Evolutionary conservation across 345 rosid species (phyloP).

Genomic region (Toxicodendron radicans): DNA sequence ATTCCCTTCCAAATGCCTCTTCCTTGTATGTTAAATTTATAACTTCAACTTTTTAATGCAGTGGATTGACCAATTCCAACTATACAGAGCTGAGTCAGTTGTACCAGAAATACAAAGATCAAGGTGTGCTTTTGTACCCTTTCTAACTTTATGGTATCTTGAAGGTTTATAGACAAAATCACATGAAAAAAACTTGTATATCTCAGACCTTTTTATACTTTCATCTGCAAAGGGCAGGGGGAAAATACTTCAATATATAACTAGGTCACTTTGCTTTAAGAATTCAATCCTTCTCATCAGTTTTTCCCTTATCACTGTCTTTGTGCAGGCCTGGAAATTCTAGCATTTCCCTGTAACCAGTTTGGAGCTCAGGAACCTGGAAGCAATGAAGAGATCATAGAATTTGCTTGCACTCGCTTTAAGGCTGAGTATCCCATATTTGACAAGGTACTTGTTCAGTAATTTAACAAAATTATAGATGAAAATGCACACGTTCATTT

Average conservation of each 20-base stretch:
- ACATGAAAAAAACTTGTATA: not conserved
- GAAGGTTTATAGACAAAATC: not conserved
- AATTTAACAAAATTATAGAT: not conserved
- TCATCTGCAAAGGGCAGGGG: not conserved
- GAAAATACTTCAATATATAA: not conserved
- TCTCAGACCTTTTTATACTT: not conserved
- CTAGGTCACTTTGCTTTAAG: not conserved
- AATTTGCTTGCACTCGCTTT: conserved; percentile 83
- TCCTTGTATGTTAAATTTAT: not conserved
- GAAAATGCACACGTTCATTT: not conserved
- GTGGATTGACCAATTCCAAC: conserved; percentile 93
- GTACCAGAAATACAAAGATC: conserved; percentile 77
- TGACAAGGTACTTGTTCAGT: conserved; percentile 55
- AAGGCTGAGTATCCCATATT: conserved; percentile 95
- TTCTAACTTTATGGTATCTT: conserved; percentile 1
- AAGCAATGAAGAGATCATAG: conserved; percentile 63
- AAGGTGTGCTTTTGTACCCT: conserved; percentile 45
- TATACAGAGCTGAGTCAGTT: conserved; percentile 82
- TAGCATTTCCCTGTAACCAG: conserved; percentile 95
- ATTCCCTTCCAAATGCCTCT: not conserved
- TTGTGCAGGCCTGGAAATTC: conserved; percentile 70
- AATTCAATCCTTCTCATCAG: not conserved
- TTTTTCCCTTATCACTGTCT: not conserved
- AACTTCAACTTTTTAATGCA: conserved; percentile 32
- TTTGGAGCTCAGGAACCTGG: conserved; percentile 92